These are phyloP conservation scores for Backusella tuberculispora DNA, from an alignment of 192 early-diverging fungal genomes.

Conservation along the genomic window DNA sequence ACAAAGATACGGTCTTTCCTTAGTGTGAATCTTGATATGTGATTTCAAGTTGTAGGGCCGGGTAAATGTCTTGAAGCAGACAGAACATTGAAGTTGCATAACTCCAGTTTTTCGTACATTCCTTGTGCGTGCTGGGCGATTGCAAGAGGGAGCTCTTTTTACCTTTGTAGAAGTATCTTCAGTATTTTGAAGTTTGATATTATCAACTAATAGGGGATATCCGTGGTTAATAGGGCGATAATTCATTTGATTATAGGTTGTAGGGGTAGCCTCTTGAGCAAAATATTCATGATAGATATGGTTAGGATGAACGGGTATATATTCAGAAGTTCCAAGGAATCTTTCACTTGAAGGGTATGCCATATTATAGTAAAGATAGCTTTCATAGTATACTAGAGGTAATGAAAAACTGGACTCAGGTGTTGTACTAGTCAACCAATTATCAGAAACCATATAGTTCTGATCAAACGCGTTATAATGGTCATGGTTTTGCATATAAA, in stretches of 20 bases:
- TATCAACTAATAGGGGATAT: background rate
- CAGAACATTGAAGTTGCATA: slow-evolving; percentile 18
- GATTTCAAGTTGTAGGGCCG: slow-evolving; percentile 79
- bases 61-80: slow-evolving; percentile 51
- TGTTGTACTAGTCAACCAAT: background rate
- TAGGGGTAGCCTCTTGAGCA: background rate
- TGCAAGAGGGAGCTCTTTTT: background rate
- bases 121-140: background rate
- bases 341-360: background rate
- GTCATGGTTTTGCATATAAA: background rate
- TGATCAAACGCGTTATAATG: background rate
- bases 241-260: background rate
- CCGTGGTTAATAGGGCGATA: background rate
- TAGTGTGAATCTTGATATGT: slow-evolving; percentile 72
- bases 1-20: slow-evolving; percentile 75
- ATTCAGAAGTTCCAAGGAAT: background rate
- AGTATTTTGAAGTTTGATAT: background rate
- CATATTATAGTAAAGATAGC: background rate
- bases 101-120: background rate
- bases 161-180: background rate
- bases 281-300: background rate
- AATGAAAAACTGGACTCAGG: background rate
- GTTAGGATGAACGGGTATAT: background rate
- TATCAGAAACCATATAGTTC: background rate
- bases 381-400: background rate